phyloP scores from a whole-genome alignment of 805 yeast species.

The Zygosaccharomyces kombuchaensis region DNA sequence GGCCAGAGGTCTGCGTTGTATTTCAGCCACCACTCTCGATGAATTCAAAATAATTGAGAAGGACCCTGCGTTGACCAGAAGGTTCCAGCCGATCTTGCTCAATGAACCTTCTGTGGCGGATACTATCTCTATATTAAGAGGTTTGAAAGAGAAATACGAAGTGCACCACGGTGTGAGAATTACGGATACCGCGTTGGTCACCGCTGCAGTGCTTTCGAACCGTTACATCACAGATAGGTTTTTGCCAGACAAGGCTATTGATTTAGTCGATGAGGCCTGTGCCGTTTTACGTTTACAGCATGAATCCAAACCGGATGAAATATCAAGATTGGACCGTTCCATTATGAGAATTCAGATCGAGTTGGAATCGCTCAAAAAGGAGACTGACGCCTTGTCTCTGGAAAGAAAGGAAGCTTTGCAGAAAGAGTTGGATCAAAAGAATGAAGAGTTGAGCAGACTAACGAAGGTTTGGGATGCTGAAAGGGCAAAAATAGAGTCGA shows the following conservation, averaged over 20 bases:
- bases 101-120: conserved; percentile 89
- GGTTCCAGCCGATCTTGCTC: conserved; percentile 84
- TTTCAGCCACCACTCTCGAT: conserved; percentile 94
- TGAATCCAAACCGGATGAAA: conserved; percentile 94
- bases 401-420: conserved; percentile 77
- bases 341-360: conserved; percentile 95
- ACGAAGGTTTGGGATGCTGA: conserved; percentile 87
- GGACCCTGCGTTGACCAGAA: conserved; percentile 91
- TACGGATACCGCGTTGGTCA: conserved; percentile 85
- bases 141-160: conserved; percentile 89
- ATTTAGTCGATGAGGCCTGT: conserved; percentile 94
- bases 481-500: conserved; percentile 64
- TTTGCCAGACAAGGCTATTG: conserved; percentile 95
- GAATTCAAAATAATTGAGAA: conserved; percentile 94
- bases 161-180: conserved; percentile 97
- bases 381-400: conserved; percentile 75
- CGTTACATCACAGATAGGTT: conserved; percentile 88
- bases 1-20: conserved; percentile 91
- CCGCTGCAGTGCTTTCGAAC: conserved; percentile 86
- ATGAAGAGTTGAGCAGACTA: conserved; percentile 61
- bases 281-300: conserved; percentile 92
- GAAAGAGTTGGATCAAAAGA: conserved; percentile 56
- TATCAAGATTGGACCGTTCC: conserved; percentile 80
- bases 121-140: conserved; percentile 86
- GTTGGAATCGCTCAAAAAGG: conserved; percentile 88